phyloP scores from a whole-genome alignment of 2,329 filamentous ascomycete genomes.

The Cercospora berteroae region DNA sequence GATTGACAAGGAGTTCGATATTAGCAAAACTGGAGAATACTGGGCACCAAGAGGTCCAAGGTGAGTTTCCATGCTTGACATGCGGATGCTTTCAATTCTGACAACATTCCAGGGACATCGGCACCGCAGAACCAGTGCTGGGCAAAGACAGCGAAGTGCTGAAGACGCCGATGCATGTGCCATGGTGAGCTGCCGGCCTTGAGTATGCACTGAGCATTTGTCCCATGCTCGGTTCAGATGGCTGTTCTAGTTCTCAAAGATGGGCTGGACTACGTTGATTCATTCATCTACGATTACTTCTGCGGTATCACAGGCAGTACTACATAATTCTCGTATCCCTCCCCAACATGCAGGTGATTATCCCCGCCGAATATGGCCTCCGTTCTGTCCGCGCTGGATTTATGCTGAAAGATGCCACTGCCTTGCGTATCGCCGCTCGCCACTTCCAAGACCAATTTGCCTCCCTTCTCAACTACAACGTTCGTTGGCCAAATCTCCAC shows the following conservation, averaged over 20 bases:
- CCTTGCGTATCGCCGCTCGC: conserved; percentile 60
- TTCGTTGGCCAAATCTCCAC: conserved; percentile 66
- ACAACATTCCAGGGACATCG: conserved; percentile 59
- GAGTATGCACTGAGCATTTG: background rate
- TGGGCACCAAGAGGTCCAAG: conserved; percentile 69
- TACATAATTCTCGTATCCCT: conserved; percentile 52
- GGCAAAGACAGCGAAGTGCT: conserved; percentile 54
- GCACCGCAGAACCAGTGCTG: conserved; percentile 63
- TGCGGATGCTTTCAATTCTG: background rate
- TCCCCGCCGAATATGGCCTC: conserved; percentile 46
- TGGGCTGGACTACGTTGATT: background rate
- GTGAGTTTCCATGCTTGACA: conserved; percentile 47
- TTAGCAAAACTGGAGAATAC: conserved; percentile 66
- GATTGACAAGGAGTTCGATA: conserved; percentile 56
- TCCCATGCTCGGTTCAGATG: background rate
- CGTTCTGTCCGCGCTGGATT: conserved; percentile 14
- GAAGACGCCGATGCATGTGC: conserved; percentile 63
- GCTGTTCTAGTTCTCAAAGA: too few relatives aligned
- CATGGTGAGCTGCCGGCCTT: conserved; percentile 52
- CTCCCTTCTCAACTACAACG: conserved; percentile 55
- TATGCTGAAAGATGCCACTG: conserved; percentile 38
- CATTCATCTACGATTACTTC: conserved; percentile 25
- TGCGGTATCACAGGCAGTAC: conserved; percentile 54
- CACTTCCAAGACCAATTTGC: conserved; percentile 56
- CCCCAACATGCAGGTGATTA: conserved; percentile 57